Base-by-base conservation (phyloP, 805 yeast species). In the Sugiyamaella smithiae region DNA sequence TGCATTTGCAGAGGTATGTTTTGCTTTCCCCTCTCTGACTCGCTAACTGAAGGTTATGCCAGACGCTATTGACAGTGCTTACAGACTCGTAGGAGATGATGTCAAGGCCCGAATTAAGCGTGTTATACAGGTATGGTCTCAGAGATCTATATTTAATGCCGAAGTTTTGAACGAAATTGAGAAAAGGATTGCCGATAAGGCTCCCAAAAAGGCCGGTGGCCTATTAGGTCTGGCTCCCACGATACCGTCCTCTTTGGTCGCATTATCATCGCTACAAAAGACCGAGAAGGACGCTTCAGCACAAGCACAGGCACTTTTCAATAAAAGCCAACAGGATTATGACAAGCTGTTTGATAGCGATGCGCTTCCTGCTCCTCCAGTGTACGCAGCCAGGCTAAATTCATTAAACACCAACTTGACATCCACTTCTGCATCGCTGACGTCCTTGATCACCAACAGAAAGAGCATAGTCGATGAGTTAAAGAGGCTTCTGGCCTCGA, bases 111-210 rank as follows among this genome's bases (percentile, higher is more conserved):
- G 80, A 48, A 73, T 82, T 8, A 74, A 69, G 37, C 70, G 89
- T 31, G 80, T 84, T 14, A 69, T 80, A 14, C 73, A 69, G 32
- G 85, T 84, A n/a, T 84, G 88, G 88, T 71, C 72, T 33, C 80
- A 80, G 57, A 68, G 90, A 45, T 64, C 62, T n/a, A 75, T 84
- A 0, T 82, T 83, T 52, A 43, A 64, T 4, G 56, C 62, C 3
- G 59, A 57, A 1, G 69, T 65, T 4, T 56, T 72, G 43, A 41
- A 53, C 12, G 59, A 58, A 8, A 62, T 74, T 11, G 50, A 20
- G 31, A n/a, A 26, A 16, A 17, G 46, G 17, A n/a, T 52, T 4
- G 36, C 48, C 9, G 53, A 45, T 14, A 40, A 29, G 25, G 51
- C 45, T 1, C 37, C 38, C 4, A 9, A 14, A 14, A 43, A 19